Conservation (phyloP, 164 flowering plant species). For the Taxillus chinensis region DNA sequence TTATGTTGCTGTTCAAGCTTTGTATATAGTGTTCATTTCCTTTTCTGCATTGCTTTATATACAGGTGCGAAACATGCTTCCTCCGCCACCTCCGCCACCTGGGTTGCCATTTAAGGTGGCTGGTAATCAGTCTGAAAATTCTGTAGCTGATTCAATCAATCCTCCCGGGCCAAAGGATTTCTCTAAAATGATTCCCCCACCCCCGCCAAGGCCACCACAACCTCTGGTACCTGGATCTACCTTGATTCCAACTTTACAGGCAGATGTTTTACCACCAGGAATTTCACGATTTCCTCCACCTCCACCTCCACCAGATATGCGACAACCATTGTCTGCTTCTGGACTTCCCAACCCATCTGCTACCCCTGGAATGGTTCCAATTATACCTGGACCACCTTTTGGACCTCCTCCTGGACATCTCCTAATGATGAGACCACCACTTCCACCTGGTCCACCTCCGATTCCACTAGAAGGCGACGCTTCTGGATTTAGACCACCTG, state of each 20-base stretch:
- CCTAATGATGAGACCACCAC: conserved; percentile 79
- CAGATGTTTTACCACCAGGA: conserved; percentile 79
- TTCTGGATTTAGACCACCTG: conserved; percentile 25
- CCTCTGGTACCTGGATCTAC: conserved; percentile 36
- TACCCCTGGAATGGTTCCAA: conserved; percentile 58
- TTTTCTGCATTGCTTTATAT: neutral
- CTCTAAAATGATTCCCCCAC: conserved; percentile 50
- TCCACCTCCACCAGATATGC: conserved; percentile 70
- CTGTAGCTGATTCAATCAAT: conserved; percentile 34
- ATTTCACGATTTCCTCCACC: conserved; percentile 71
- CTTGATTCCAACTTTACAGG: conserved; percentile 37
- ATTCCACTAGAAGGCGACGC: conserved; percentile 32
- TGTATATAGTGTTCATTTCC: no score
- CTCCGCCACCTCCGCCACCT: conserved; percentile 77
- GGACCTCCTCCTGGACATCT: conserved; percentile 76
- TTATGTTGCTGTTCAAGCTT: no score
- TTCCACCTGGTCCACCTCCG: conserved; percentile 75
- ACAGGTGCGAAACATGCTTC: conserved; percentile 41
- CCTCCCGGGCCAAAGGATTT: conserved; percentile 28
- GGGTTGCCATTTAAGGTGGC: conserved; percentile 37
- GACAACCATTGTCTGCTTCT: conserved; percentile 39
- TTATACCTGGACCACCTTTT: conserved; percentile 60
- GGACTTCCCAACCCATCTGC: conserved; percentile 42
- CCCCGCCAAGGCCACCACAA: conserved; percentile 60
- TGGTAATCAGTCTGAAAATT: conserved; percentile 34